Conservation (phyloP, 345 rosid genomes). For the Combretum micranthum region DNA sequence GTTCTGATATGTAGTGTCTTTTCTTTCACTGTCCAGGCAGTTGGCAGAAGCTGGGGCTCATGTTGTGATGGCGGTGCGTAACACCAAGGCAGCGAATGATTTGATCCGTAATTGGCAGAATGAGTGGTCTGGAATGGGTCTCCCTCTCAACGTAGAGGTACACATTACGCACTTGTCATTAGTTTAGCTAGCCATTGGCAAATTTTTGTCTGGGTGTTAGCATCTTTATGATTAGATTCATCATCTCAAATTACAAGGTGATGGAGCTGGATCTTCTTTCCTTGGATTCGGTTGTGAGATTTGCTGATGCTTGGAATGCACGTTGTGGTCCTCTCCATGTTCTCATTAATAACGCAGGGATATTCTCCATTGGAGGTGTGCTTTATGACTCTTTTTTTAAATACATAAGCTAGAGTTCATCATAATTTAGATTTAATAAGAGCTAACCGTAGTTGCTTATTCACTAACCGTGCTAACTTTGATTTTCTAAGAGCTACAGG, state of each 20-base stretch:
- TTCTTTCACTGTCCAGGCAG: slow-evolving; percentile 39
- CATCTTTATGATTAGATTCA: slow-evolving; percentile 7
- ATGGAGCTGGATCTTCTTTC: slow-evolving; percentile 98
- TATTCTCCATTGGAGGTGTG: slow-evolving; percentile 92
- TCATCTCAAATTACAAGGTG: slow-evolving; percentile 30
- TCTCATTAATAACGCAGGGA: slow-evolving; percentile 89
- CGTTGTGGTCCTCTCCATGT: slow-evolving; percentile 63
- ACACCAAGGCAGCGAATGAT: slow-evolving; percentile 59
- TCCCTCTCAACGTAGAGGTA: slow-evolving; percentile 78
- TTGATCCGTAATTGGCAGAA: slow-evolving; percentile 78
- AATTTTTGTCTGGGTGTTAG: not conserved
- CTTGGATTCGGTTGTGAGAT: slow-evolving; percentile 63
- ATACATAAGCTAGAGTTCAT: not conserved
- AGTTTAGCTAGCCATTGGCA: not conserved
- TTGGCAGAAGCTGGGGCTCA: slow-evolving; percentile 96
- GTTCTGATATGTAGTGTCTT: not conserved
- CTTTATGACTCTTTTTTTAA: not conserved
- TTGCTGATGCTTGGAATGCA: slow-evolving; percentile 67
- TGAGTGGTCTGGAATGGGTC: slow-evolving; percentile 63
- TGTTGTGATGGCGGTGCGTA: slow-evolving; percentile 96
- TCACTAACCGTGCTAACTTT: no score
- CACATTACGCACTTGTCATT: not conserved
- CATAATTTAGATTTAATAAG: no score
- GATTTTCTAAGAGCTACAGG: no score
- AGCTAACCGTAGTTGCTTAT: no score